Base-by-base conservation (phyloP, 164 flowering plant genomes). In the Saururus chinensis region DNA sequence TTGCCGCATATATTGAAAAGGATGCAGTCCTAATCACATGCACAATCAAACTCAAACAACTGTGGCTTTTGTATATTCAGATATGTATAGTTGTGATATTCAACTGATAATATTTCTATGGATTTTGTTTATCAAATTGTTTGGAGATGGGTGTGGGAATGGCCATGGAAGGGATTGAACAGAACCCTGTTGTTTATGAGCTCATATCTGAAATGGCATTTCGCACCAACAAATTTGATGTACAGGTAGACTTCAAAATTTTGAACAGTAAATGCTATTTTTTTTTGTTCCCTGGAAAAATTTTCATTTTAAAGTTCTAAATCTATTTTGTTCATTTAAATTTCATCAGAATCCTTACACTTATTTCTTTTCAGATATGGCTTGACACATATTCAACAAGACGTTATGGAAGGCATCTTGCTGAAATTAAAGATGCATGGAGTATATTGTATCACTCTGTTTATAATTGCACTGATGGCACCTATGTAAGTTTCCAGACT, bases 171-270 rank as follows among this genome's bases (percentile, higher is more conserved):
- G 93, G 88, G 25, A 83, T 84, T 59, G 88, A 87, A 64, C 88
- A 87, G 66, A 87, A 87, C 68, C 93, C 93, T 60, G 64, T 87
- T 42, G 93, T 87, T 37, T 87, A 87, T 70, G 93, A 87, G 71
- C 86, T 87, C 54, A 87, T 87, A 88, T 79, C 93, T 51, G 89
- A 84, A 74, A 87, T 84, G 93, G 82, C 88, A 67, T 87, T 87
- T 76, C 85, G 64, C 53, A 75, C 68, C 37, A 60, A 66, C 37
- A 79, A 72, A 70, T 67, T 83, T 53, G 80, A 84, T 71, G 73
- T 79, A 16, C 70, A 80, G 87, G 92, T 86, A 71, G 19, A 58
- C 20, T 19, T 58, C 35, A 19, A 7, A 8, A 12, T 45, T 45
- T 12, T 30, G 37, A 30, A 30, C 37, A 45, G 49, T 12, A 45